Percentiles rank a stretch among this genome's conserved stretches.
Evolutionary conservation across 2,329 filamentous ascomycete genomes (phyloP).

Genomic region (Tolypocladium tundrense): DNA sequence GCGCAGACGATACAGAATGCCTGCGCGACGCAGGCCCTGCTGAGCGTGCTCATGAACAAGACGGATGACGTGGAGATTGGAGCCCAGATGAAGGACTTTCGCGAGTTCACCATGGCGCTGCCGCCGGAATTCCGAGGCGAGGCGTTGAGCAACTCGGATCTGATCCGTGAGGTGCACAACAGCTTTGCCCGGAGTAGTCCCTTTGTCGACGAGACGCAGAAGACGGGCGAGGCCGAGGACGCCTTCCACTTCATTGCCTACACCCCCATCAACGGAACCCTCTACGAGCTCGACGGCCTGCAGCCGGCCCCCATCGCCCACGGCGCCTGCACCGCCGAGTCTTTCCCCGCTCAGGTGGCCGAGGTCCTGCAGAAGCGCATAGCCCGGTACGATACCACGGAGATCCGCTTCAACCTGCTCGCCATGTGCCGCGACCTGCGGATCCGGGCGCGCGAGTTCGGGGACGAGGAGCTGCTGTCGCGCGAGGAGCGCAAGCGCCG

Average conservation of each 20-base stretch:
- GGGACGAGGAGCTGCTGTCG: slow-evolving; percentile 68
- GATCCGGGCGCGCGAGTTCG: slow-evolving; percentile 65
- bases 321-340: slow-evolving; percentile 57
- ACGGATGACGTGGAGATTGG: slow-evolving; percentile 62
- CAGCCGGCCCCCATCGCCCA: slow-evolving; percentile 89
- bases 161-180: slow-evolving; percentile 75
- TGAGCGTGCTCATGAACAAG: slow-evolving; percentile 87
- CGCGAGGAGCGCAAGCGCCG: slow-evolving; percentile 74
- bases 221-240: slow-evolving; percentile 62
- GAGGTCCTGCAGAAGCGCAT: slow-evolving; percentile 79
- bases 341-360: slow-evolving; percentile 74
- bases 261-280: slow-evolving; percentile 62
- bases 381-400: slow-evolving; percentile 69
- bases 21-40: slow-evolving; percentile 89
- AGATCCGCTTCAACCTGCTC: slow-evolving; percentile 93
- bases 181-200: slow-evolving; percentile 81
- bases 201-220: slow-evolving; percentile 82
- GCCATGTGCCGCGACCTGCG: slow-evolving; percentile 83
- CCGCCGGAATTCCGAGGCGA: slow-evolving; percentile 61
- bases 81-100: slow-evolving; percentile 61
- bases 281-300: slow-evolving; percentile 93
- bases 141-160: slow-evolving; percentile 51
- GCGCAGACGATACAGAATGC: slow-evolving; percentile 97
- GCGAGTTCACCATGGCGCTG: slow-evolving; percentile 78
- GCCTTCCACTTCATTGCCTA: slow-evolving; percentile 98